Base-by-base conservation (phyloP, 176 grass and related monocot species). In the Rhynchospora breviuscula region DNA sequence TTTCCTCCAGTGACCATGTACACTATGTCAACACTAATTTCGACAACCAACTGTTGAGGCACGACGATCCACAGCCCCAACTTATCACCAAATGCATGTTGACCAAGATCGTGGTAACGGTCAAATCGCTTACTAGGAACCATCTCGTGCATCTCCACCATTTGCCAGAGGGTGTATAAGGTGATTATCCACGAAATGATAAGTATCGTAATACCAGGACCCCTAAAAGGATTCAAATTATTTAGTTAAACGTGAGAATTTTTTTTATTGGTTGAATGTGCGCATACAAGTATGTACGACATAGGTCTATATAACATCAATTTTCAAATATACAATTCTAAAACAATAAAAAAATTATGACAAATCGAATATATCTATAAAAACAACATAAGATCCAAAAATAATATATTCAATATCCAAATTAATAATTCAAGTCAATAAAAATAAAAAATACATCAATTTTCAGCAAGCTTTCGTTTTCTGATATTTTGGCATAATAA, bases 71-170 rank as follows among this genome's bases (percentile, higher is more conserved):
- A 94, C 0, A 94, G 89, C 0, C 95, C 95, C 2, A 98, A 88
- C 78, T 89, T 92, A 18, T 93, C 90, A 0, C 95, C 95, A 52
- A 98, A 98, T 0, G 92, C 95, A 46, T 98, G 89, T 78, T 98
- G 95, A 5, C 90, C 95, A 0, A 98, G 92, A 84, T 98, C 95
- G 21, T 98, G 95, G 86, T 98, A 98, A 7, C 95, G 43, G 23
- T 98, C 95, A 48, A 98, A 98, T 8, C 95, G 80, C 81, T 94
- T 98, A 0, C 95, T 92, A 0, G 95, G 95, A 3, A 98, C 90
- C 92, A 94, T 94, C 87, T 98, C 95, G 43, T 98, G 95, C 95
- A 98, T 97, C 85, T 97, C 92, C 40, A 94, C 95, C 95, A 97
- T 97, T 84, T 97, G 95, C 95, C 95, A 97, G 1, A 97, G 92